Evolutionary conservation across 2,329 filamentous ascomycete genomes (phyloP).

Genomic region (Parascedosporium putredinis): DNA sequence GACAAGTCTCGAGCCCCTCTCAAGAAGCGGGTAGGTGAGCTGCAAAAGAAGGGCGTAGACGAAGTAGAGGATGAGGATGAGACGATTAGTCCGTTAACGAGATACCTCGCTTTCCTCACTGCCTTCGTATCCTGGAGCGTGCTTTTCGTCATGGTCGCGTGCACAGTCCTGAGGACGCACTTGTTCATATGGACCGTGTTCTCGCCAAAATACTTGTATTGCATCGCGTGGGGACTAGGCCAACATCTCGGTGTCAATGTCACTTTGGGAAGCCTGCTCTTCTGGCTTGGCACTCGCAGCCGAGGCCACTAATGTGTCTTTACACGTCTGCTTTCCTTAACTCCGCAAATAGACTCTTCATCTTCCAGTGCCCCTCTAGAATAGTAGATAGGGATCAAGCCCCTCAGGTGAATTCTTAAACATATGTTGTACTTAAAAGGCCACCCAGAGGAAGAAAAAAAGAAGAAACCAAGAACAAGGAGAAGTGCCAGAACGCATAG

Average conservation of each 20-base stretch:
- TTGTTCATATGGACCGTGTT: slow-evolving; percentile 99
- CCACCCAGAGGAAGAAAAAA: too few species aligned
- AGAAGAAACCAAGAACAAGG: too few species aligned
- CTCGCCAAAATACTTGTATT: slow-evolving; percentile 90
- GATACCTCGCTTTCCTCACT: slow-evolving; percentile 56
- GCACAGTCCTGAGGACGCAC: slow-evolving; percentile 73
- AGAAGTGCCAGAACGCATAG: too few species aligned
- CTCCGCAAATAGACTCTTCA: too few species aligned
- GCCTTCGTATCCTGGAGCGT: slow-evolving; percentile 57
- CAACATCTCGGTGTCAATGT: slow-evolving; percentile 72
- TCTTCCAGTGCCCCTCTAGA: too few species aligned
- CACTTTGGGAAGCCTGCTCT: slow-evolving; percentile 47
- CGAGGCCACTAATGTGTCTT: neutral
- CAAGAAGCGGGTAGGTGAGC: slow-evolving; percentile 13
- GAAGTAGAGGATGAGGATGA: too few species aligned
- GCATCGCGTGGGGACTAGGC: slow-evolving; percentile 74
- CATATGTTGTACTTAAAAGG: too few species aligned
- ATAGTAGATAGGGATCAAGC: too few species aligned
- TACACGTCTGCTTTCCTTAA: neutral
- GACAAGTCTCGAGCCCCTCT: slow-evolving; percentile 10
- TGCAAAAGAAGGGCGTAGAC: neutral
- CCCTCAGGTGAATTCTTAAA: neutral
- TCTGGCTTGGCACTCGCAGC: slow-evolving; percentile 30
- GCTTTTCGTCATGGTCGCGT: slow-evolving; percentile 76
- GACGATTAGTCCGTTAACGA: slow-evolving; percentile 26